Percentiles rank a stretch among this genome's conserved stretches.
These are phyloP conservation scores for Harringtonia aguacate DNA, from an alignment of 2,329 filamentous ascomycete species.

Conservation along the genomic window DNA sequence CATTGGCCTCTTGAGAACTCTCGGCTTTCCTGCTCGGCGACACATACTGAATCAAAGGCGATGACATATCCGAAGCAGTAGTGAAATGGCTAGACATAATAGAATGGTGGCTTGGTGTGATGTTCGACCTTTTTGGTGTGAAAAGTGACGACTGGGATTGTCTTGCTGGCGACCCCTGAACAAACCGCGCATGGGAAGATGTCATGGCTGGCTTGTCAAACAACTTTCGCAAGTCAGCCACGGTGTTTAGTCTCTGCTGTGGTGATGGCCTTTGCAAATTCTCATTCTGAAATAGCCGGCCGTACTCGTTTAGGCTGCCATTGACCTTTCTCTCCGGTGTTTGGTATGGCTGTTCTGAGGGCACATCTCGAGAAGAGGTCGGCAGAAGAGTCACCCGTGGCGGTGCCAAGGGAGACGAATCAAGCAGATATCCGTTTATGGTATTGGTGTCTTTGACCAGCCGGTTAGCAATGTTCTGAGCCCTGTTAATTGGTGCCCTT, in stretches of 20 bases:
- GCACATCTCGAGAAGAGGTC: neutral
- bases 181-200: neutral
- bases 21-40: neutral
- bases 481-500: neutral
- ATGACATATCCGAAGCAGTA: neutral
- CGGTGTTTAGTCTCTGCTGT: conserved; percentile 10
- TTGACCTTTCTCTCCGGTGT: neutral
- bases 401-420: neutral
- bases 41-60: neutral
- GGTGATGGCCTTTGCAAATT: neutral
- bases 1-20: no score
- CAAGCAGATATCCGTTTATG: neutral
- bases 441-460: neutral
- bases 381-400: conserved; percentile 2
- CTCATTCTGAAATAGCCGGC: no score
- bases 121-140: neutral
- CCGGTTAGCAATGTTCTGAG: neutral
- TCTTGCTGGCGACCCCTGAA: conserved; percentile 8
- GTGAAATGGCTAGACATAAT: neutral
- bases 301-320: neutral
- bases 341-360: neutral
- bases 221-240: conserved; percentile 18
- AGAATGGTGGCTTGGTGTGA: neutral
- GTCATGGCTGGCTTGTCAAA: conserved; percentile 15
- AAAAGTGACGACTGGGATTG: neutral